Evolutionary conservation across 768 basidiomycete genomes (phyloP), one percentile per base, ranked within the genome.

Genomic region (Phylloporus arenicola): DNA sequence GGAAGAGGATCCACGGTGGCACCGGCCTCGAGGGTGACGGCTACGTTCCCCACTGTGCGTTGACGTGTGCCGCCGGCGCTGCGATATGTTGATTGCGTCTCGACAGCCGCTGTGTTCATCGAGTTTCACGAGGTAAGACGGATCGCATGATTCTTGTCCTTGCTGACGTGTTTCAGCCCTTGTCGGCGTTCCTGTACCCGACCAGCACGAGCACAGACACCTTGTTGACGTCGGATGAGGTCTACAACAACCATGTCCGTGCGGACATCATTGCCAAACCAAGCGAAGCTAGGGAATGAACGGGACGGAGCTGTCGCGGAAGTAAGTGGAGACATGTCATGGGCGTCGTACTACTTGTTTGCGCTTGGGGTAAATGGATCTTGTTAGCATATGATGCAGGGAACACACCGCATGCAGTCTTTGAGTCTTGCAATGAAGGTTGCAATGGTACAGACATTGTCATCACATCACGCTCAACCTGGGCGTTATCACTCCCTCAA

Each of bases 1-100:
- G 83, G 40, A 88, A 88, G 73, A 79, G 77, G 64, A 83, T 86
- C 31, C 87, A 90, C 58, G 86, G 86, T 16, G 86, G 86, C 3
- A 80, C 78, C n/a, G 85, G 85, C 20, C 66, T 70, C 17, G 67
- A 62, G 43, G 79, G 79, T 1, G 79, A 83, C 50, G 79, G 82
- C 6, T 88, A 88, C 60, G 68, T 71, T 30, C 71, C 78, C 14
- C 75, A 75, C 47, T 75, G 84, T 84, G 66, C 48, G 80, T 31
- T n/a, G 42, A 13, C 24, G 24, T 42, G 8, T 42, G 13, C 24
- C 10, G 11, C 2, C 11, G 29, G 29, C 29, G 29, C 29, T 30
- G 11, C 29, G 34, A 9, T 39, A 47, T 48, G n/a, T 37, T 39
- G 22, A 42, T n/a, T 25, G 17, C 14, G 12, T 44, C 27, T 45